These are phyloP conservation scores for Jaltomata sinuosa DNA, from an alignment of 257 asterid genomes.

Conservation along the genomic window DNA sequence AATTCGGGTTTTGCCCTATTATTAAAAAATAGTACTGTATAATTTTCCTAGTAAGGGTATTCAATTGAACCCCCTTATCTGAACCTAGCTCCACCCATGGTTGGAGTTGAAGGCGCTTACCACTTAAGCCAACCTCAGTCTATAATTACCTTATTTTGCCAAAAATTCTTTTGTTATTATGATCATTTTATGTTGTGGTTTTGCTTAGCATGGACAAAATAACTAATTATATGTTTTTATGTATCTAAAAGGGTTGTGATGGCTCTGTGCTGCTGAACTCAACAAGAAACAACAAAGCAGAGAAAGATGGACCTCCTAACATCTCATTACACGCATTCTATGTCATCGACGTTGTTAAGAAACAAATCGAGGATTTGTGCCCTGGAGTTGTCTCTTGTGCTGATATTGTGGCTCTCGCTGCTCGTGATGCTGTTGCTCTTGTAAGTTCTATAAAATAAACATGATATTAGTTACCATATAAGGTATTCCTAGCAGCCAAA, in stretches of 20 bases:
- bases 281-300: conserved; percentile 37
- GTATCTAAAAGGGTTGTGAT: conserved; percentile 62
- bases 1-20: too few relatives aligned
- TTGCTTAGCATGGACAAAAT: too few relatives aligned
- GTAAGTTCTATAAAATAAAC: conserved; percentile 26
- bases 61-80: too few relatives aligned
- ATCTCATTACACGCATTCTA: conserved; percentile 79
- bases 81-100: too few relatives aligned
- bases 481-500: not conserved
- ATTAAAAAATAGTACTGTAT: too few relatives aligned
- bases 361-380: conserved; percentile 47
- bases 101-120: too few relatives aligned
- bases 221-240: too few relatives aligned
- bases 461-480: not conserved
- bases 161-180: not conserved
- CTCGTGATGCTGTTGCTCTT: conserved; percentile 66
- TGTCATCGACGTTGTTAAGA: conserved; percentile 61
- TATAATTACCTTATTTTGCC: too few relatives aligned
- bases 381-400: conserved; percentile 92
- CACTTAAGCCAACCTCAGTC: too few relatives aligned
- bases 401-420: conserved; percentile 71
- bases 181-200: not conserved
- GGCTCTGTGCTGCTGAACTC: conserved; percentile 74
- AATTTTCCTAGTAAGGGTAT: too few relatives aligned
- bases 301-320: conserved; percentile 75